Base-by-base conservation (phyloP, 257 asterid species). In the Linderniella brevidens region DNA sequence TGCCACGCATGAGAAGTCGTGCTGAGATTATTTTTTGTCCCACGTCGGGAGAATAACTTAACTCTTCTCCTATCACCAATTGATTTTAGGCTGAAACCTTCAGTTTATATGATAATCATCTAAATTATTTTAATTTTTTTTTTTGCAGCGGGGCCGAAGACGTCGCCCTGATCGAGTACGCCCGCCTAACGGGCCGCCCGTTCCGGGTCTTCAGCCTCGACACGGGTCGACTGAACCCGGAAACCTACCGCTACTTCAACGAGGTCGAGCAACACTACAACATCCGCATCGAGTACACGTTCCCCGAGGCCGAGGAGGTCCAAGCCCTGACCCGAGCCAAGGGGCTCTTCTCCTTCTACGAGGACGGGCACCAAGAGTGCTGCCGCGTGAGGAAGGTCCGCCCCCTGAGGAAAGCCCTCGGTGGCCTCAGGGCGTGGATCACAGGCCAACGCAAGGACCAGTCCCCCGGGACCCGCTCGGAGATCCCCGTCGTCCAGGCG, bases 371-470 rank as follows among this genome's bases (percentile, higher is more conserved):
- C 62, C 80, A 73, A 38, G 80, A 73, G 38, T 73, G 80, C 62
- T 73, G 80, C 66, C 58, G 73, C 8, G 68, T 73, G 17, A 59
- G 80, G 36, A 73, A 73, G 56, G 80, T 73, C 17, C 56, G 54
- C 47, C 80, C 80, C 5, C 29, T 73, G 50, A 62, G 73, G 42
- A 37, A 66, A 19, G 68, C 76, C 44, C 63, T 73, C 35, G 65
- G 54, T 36, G 80, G 80, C 6, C 39, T 73, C 7, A 67, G 68
- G 11, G 76, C 80, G 0, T 73, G 80, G 80, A 73, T 73, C 37
- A 73, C 80, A 0, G 80, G 80, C 14, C 80, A 73, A 46, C 67
- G 80, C 3, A 73, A 73, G 60, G 80, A 73, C 41, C 80, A 73
- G 20, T 73, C 80, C n/a, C 80, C 80, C 0, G 80, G 76, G 0